Evolutionary conservation across 2,329 filamentous ascomycete genomes (phyloP), one percentile per base, ranked within the genome.

Genomic region (Trichophyton schoenleinii): DNA sequence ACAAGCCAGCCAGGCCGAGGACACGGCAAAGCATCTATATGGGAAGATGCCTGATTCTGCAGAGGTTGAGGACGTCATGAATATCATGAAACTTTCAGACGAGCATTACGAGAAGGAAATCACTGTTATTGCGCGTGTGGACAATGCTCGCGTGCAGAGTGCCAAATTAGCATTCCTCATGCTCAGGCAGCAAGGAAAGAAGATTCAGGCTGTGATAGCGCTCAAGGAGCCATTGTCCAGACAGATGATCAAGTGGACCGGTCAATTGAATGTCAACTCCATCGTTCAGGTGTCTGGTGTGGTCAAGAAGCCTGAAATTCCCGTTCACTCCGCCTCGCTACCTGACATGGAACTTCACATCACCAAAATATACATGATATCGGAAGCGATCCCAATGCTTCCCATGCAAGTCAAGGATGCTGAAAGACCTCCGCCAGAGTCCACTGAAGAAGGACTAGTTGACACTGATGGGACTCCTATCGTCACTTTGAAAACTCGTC

Each of bases 231-330:
- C 77, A 58, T 82, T 91, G 42, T 88, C 84, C 64, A 87, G 86
- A 72, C 90, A 89, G 75, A 97, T 97, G 92, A 89, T 96, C 72
- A 97, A 97, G 78, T 97, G 88, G 84, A 85, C 87, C 58, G 84
- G 83, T 57, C 81, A 79, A 49, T 77, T 96, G 67, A 87, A 84
- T 70, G 80, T 87, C 53, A 92, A 96, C 79, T 90, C 87, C 67
- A 91, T 88, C 68, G 85, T 96, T 28, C 78, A 86, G 46, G 85
- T 96, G 63, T 88, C 95, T 70, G 94, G 87, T 66, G 78, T 81
- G 36, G 86, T 97, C 60, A 83, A 91, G 79, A 87, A 87, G 77
- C 88, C 91, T 0, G 81, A 87, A 22, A 90, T 95, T 70, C 88
- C 89, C 2, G 88, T 97, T 73, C 94, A 95, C 77, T 94, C 89